Base-by-base conservation (phyloP, 768 basidiomycete genomes). In the Mycena olivaceomarginata region DNA sequence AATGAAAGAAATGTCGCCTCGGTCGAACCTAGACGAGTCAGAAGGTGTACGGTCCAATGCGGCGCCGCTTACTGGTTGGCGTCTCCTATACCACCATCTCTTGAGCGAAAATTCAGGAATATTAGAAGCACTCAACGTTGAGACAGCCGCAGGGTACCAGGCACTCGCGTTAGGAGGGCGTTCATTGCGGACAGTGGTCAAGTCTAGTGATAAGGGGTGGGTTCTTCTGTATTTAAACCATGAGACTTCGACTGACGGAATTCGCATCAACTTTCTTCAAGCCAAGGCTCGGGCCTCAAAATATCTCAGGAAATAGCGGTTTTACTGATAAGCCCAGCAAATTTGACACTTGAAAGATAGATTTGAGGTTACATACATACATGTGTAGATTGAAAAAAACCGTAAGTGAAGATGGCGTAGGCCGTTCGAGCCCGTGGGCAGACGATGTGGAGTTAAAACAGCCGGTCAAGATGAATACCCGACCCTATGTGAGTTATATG, bases 1-100 rank as follows among this genome's bases (percentile, higher is more conserved):
- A 78, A 96, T 92, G 83, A 95, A 96, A 11, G 93, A 86, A 18
- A 95, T 83, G 86, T 96, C 94, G 51, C 95, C 94, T 25, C 90
- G 88, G 84, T 95, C 90, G 84, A 92, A 96, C 78, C 93, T 94
- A 48, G 46, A 59, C 22, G 5, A 60, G 64, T 64, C 53, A 62
- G 62, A 51, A 31, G 22, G 16, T 43, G 22, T 37, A n/a, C 13
- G 31, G 41, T 15, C 13, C 9, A 62, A 37, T 15, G 46, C 20
- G 22, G n/a, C 37, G 22, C 77, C 37, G 22, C 77, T 76, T 70
- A 79, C 80, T 77, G 78, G 70, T 48, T 68, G 16, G 56, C 37
- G 70, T 81, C 79, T 22, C 57, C 72, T 74, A 53, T 62, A 5
- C 46, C 43, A 48, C 18, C 39, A 72, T 69, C n/a, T 69, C n/a